Base-by-base conservation (phyloP, 2,329 filamentous ascomycete genomes). In the Botryotinia narcissicola region DNA sequence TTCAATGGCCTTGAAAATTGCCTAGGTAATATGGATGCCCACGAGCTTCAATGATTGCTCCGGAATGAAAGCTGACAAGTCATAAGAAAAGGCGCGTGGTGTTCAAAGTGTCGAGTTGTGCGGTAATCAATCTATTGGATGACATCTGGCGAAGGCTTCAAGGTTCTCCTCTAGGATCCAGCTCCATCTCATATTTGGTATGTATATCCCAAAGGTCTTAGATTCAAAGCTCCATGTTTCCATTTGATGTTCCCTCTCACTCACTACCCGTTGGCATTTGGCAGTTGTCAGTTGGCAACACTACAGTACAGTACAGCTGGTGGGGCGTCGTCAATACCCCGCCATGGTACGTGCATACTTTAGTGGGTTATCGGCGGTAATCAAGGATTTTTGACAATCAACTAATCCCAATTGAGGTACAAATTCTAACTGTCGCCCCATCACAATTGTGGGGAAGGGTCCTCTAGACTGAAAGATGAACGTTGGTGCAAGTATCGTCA, bases 21-120 rank as follows among this genome's bases (percentile, higher is more conserved):
- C 16, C 16, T 57, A 54, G 35, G 25, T 42, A 29, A 37, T 10
- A 37, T 14, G 22, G 44, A 40, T 42, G 32, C 48, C 37, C 70
- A 71, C 70, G 60, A 42, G 60, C 59, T 66, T 66, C 18, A 35
- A 71, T 66, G 70, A 71, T 71, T 66, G 70, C 44, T 35, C 32
- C 20, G 60, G 70, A 71, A 71, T 44, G 60, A 71, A 71, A 71
- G 59, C 46, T 51, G 70, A 71, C 70, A 54, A 66, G 70, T 71
- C 70, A 71, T 71, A 71, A 66, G 70, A 66, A 40, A n/a, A 71
- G 42, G 70, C 60, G 70, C 44, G 70, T 71, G 70, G 59, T 54
- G 44, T 57, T 57, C 25, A 14, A 48, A 51, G 32, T 12, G 32
- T 67, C 22, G 37, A 42, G 18, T 57, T 14, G 18, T 57, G 48